Percentiles rank a stretch among this genome's conserved stretches.
Evolutionary conservation across 768 basidiomycete genomes (phyloP).

Genomic region (Suillus cothurnatus): DNA sequence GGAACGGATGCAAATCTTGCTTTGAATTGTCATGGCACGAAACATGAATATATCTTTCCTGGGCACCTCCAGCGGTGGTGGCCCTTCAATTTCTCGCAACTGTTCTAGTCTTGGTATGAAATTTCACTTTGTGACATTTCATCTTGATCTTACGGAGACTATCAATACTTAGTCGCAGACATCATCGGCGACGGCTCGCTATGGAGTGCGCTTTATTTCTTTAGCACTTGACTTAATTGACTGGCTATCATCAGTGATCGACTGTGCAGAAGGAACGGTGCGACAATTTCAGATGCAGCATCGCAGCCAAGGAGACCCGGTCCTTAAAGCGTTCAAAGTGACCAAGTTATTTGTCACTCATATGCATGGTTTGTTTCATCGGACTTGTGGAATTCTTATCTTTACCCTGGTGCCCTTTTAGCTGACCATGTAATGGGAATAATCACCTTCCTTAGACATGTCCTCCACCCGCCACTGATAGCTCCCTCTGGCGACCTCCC

Average conservation of each 20-base stretch:
- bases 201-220: slow-evolving; percentile 57
- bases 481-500: slow-evolving; percentile 14
- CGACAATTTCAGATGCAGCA: slow-evolving; percentile 68
- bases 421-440: slow-evolving; percentile 81
- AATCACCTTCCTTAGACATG: slow-evolving; percentile 61
- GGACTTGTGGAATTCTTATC: neutral
- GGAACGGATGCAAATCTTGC: neutral
- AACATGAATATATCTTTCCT: slow-evolving; percentile 68
- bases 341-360: slow-evolving; percentile 82
- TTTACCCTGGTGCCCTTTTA: slow-evolving; percentile 19
- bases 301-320: slow-evolving; percentile 24
- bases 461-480: slow-evolving; percentile 50
- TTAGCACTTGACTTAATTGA: slow-evolving; percentile 4
- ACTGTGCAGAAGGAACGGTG: slow-evolving; percentile 81
- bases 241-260: slow-evolving; percentile 57
- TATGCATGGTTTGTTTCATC: slow-evolving; percentile 63
- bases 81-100: slow-evolving; percentile 71
- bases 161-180: slow-evolving; percentile 49
- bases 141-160: slow-evolving; percentile 4
- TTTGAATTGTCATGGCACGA: slow-evolving; percentile 32
- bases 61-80: slow-evolving; percentile 77
- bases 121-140: neutral
- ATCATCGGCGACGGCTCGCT: slow-evolving; percentile 54
- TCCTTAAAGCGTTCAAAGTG: slow-evolving; percentile 49
- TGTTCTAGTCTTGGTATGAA: slow-evolving; percentile 61